These are phyloP conservation scores for Cryptococcus jaspeensis DNA, from an alignment of 1,284 basidiomycete species.

Conservation along the genomic window DNA sequence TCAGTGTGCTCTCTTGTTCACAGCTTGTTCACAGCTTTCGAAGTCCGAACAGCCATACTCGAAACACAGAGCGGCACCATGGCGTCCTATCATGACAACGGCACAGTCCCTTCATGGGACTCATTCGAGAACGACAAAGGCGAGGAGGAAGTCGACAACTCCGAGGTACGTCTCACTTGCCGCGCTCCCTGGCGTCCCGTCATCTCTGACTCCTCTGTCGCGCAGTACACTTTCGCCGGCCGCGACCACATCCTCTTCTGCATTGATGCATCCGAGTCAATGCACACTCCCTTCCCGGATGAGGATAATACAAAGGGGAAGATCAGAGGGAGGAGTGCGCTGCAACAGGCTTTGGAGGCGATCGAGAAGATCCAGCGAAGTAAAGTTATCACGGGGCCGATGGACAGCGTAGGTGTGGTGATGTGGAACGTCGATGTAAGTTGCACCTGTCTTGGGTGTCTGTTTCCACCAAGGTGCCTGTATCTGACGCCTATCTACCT, in stretches of 20 bases:
- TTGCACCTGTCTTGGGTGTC: neutral
- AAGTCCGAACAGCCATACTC: too few species aligned
- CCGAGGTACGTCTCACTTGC: slow-evolving; percentile 32
- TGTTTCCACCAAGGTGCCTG: neutral
- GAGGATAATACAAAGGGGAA: slow-evolving; percentile 36
- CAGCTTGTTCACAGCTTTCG: too few species aligned
- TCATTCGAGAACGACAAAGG: slow-evolving; percentile 33
- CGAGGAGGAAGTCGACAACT: slow-evolving; percentile 40
- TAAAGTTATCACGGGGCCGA: slow-evolving; percentile 83
- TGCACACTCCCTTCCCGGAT: slow-evolving; percentile 68
- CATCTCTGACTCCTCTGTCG: neutral
- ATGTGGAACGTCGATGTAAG: slow-evolving; percentile 84
- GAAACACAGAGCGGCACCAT: slow-evolving; percentile 15
- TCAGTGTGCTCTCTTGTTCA: neutral
- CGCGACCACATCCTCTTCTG: slow-evolving; percentile 86
- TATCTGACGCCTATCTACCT: slow-evolving; percentile 1
- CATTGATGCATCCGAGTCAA: slow-evolving; percentile 86
- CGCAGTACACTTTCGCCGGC: slow-evolving; percentile 67
- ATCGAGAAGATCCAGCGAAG: slow-evolving; percentile 81
- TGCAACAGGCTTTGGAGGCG: slow-evolving; percentile 68
- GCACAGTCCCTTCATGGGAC: slow-evolving; percentile 43
- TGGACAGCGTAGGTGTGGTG: slow-evolving; percentile 82
- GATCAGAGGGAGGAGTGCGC: slow-evolving; percentile 45
- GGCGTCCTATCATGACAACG: slow-evolving; percentile 43
- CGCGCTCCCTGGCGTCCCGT: neutral